Evolutionary conservation across 2,329 filamentous ascomycete genomes (phyloP).

Genomic region (Fusarium sp.): DNA sequence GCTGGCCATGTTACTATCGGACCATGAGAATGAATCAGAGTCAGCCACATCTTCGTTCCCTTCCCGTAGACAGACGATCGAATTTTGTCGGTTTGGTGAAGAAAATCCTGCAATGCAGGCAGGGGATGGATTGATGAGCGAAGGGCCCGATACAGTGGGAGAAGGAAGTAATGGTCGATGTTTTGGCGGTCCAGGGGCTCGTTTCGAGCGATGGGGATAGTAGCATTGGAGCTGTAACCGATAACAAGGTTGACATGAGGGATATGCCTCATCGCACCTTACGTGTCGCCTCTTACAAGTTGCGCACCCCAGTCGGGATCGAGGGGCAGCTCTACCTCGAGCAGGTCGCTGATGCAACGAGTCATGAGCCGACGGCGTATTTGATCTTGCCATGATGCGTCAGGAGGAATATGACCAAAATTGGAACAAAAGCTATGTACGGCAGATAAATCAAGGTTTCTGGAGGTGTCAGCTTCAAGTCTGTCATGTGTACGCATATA

Average conservation of each 20-base stretch:
- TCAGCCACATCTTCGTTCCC: neutral
- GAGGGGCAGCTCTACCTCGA: neutral
- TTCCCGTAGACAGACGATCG: neutral
- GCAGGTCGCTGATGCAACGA: neutral
- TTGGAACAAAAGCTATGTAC: neutral
- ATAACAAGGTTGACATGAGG: neutral
- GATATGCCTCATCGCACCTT: neutral
- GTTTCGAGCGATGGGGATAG: neutral
- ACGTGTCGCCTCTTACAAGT: neutral
- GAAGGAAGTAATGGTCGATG: neutral
- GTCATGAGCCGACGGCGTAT: neutral
- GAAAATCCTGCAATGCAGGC: neutral
- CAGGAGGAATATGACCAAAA: neutral
- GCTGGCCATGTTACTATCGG: neutral
- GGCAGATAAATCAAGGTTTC: too few species aligned
- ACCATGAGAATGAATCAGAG: neutral
- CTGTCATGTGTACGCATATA: fast-evolving
- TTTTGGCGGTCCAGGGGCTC: fast-evolving
- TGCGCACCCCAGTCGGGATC: neutral
- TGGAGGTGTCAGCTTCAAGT: neutral
- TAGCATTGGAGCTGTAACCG: neutral
- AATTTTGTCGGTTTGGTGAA: neutral
- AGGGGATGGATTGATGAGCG: neutral
- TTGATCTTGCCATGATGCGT: neutral
- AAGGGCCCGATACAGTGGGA: neutral